Percentiles rank a stretch among this genome's conserved stretches.
phyloP scores from a whole-genome alignment of 495 filamentous ascomycete genomes.

The Chaetomium cochliodes region DNA sequence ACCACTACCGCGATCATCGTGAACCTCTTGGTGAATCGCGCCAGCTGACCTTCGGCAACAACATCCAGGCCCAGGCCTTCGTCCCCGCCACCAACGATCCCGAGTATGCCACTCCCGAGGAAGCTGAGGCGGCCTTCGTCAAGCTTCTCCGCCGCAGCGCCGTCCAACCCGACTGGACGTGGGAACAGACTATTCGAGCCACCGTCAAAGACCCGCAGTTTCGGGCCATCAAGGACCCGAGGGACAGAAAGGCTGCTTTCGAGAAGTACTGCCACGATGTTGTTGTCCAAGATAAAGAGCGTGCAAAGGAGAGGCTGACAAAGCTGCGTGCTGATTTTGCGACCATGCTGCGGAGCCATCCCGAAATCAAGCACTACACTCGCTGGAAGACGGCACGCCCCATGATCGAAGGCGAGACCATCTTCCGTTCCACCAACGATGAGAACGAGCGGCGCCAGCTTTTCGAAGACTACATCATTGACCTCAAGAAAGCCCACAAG shows the following conservation, averaged over 20 bases:
- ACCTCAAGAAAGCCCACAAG: constrained; percentile 73
- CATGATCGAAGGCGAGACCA: constrained; percentile 92
- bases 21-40: constrained; percentile 62
- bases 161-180: constrained; percentile 87
- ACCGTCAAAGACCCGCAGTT: constrained; percentile 95
- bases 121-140: constrained; percentile 90
- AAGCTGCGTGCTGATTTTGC: constrained; percentile 93
- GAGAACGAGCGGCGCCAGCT: constrained; percentile 87
- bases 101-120: constrained; percentile 80
- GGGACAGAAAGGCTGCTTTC: constrained; percentile 86
- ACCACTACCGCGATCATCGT: constrained; percentile 34
- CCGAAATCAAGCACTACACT: constrained; percentile 96
- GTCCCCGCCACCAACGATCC: constrained; percentile 68
- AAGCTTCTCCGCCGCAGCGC: constrained; percentile 83
- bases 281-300: constrained; percentile 88
- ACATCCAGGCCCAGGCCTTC: constrained; percentile 60
- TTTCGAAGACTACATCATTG: constrained; percentile 89
- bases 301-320: constrained; percentile 88
- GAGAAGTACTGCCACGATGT: constrained; percentile 94
- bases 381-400: constrained; percentile 95
- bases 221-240: constrained; percentile 88
- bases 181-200: constrained; percentile 83
- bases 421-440: constrained; percentile 85
- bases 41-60: constrained; percentile 67
- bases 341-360: constrained; percentile 93